Evolutionary conservation across 495 filamentous ascomycete genomes (phyloP).

Genomic region (Aspergillus asperescens): DNA sequence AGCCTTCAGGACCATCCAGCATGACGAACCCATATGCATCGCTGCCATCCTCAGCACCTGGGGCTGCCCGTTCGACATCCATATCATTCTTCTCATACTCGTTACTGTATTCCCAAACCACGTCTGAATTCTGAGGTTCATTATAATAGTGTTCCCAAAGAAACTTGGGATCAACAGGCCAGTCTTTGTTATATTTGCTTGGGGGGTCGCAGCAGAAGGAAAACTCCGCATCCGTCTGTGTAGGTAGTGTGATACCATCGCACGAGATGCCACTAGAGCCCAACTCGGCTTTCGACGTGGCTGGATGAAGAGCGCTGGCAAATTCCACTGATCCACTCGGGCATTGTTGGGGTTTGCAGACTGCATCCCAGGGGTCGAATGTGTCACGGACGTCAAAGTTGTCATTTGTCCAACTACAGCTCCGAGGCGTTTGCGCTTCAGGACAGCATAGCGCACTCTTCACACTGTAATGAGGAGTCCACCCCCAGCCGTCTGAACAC

Average conservation of each 20-base stretch:
- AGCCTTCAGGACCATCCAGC: conserved; percentile 29
- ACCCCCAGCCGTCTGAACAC: conserved; percentile 8
- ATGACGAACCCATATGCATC: conserved; percentile 35
- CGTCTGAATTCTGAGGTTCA: conserved; percentile 4
- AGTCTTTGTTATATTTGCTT: conserved; percentile 19
- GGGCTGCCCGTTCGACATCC: conserved; percentile 17
- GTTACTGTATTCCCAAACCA: conserved; percentile 11
- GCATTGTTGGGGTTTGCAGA: not conserved
- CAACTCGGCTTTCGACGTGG: not conserved
- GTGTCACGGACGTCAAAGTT: not conserved
- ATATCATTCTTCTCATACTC: conserved; percentile 5
- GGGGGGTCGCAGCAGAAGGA: conserved; percentile 27
- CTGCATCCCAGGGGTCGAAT: not conserved
- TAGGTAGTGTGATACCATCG: not conserved
- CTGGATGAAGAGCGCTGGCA: conserved; percentile 12
- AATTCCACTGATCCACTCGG: conserved; percentile 4
- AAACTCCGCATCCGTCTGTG: not conserved
- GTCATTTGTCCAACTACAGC: conserved; percentile 16
- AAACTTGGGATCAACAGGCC: conserved; percentile 29
- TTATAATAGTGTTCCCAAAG: conserved; percentile 24
- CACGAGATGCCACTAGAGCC: not conserved
- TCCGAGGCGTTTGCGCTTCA: conserved; percentile 1
- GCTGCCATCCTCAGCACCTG: conserved; percentile 20
- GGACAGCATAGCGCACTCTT: conserved; percentile 20
- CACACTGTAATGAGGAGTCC: conserved; percentile 6